These are phyloP conservation scores for Bolboschoenus planiculmis DNA, from an alignment of 176 grass and related monocot genomes.

Conservation along the genomic window DNA sequence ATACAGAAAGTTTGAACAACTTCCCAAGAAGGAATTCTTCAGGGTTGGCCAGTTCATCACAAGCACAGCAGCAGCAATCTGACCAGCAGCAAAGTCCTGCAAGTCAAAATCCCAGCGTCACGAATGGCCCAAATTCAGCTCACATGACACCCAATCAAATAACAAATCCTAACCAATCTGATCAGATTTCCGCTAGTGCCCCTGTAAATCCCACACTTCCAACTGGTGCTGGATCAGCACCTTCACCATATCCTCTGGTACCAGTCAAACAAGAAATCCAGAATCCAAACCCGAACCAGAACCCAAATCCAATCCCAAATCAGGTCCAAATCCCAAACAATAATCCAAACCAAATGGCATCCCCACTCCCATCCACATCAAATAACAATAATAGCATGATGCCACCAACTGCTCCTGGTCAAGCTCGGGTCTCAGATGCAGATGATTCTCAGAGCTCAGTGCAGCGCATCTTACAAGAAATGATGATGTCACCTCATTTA, in stretches of 20 bases:
- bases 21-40: conserved; percentile 69
- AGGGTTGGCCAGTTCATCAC: conserved; percentile 40
- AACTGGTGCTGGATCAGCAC: not conserved
- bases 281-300: not conserved
- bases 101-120: conserved; percentile 3
- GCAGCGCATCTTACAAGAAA: conserved; percentile 73
- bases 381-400: conserved; percentile 51
- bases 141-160: conserved; percentile 38
- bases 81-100: conserved; percentile 45
- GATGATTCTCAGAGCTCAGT: conserved; percentile 87
- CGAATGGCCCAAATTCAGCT: conserved; percentile 27
- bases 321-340: conserved; percentile 23
- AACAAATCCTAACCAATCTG: conserved; percentile 55
- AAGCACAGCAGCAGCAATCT: conserved; percentile 45
- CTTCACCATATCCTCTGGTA: not conserved
- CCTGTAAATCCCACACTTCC: conserved; percentile 24
- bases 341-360: conserved; percentile 42
- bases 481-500: conserved; percentile 83
- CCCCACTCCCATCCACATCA: conserved; percentile 30
- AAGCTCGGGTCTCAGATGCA: conserved; percentile 47
- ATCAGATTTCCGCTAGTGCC: conserved; percentile 40
- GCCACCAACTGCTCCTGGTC: conserved; percentile 33
- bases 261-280: conserved; percentile 20
- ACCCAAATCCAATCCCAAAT: conserved; percentile 18
- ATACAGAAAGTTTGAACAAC: conserved; percentile 80